Evolutionary conservation across 2,329 filamentous ascomycete genomes (phyloP), one percentile per base, ranked within the genome.

Genomic region (Ustulina deusta): DNA sequence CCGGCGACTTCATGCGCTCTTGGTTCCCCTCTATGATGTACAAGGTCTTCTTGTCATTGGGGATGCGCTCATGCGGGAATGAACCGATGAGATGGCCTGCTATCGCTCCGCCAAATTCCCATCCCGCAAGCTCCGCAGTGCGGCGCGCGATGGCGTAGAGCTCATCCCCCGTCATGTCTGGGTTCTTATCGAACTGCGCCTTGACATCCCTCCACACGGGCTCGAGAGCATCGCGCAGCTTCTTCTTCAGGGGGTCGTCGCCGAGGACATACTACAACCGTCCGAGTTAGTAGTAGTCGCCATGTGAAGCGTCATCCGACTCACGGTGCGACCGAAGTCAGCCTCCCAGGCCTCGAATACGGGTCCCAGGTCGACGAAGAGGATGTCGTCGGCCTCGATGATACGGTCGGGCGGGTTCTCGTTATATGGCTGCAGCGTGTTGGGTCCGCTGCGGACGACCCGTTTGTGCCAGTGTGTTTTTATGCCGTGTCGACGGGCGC

Each of bases 321-420:
- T 52, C 25, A 52, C 49, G 3, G 84, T 86, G 15, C 84, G 82
- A 7, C 84, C 84, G 65, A 86, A 86, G 68, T 86, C 84, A 5
- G 84, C 84, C 71, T 86, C 84, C 82, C 83, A 87, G 0, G 77
- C 79, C 58, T 85, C 84, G 63, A 86, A 85, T 0, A 86, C 83
- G 0, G 84, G 84, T 0, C 84, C 84, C 1, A 86, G 77, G 68
- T 86, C 84, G 38, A 86, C 81, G 63, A 84, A 81, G 2, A 87
- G 74, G 56, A 87, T 86, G 63, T 87, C 84, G 60, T 85, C 83
- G 2, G 75, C 72, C 66, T 82, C 70, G 55, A 87, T 81, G 36
- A 81, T 73, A 3, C 84, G 82, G 68, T 86, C 83, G 0, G 83
- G 82, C 0, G 84, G 83, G 71, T 85, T 85, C 2, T 84, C 84